These are phyloP conservation scores for Gyrodon lividus DNA, from an alignment of 768 basidiomycete species.

Conservation along the genomic window DNA sequence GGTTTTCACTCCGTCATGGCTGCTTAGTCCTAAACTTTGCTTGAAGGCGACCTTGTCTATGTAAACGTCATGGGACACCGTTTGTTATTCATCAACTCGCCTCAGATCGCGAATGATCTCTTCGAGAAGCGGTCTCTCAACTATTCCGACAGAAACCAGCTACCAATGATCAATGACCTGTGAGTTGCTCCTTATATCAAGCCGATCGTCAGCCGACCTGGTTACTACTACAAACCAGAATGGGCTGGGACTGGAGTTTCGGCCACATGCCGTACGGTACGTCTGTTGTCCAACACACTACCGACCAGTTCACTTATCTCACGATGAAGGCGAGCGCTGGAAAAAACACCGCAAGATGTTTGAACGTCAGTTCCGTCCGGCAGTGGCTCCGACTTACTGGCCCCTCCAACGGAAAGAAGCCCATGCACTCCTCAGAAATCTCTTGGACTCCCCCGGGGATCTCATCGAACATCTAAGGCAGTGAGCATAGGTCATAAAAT, in stretches of 20 bases:
- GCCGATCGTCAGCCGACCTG: neutral
- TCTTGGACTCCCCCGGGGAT: constrained; percentile 42
- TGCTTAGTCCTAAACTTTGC: neutral
- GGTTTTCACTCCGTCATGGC: neutral
- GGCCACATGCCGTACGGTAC: constrained; percentile 53
- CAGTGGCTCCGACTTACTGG: constrained; percentile 41
- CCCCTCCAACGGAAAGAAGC: constrained; percentile 46
- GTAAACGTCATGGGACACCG: constrained; percentile 50
- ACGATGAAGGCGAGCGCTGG: constrained; percentile 47
- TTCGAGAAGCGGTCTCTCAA: constrained; percentile 56
- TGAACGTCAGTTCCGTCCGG: constrained; percentile 49
- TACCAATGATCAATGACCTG: constrained; percentile 53
- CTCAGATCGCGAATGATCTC: constrained; percentile 47
- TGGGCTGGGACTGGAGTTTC: constrained; percentile 51
- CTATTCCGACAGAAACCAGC: constrained; percentile 52
- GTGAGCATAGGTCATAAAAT: constrained; percentile 33
- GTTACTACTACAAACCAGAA: constrained; percentile 32
- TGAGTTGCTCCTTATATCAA: constrained; percentile 21
- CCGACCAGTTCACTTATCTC: neutral
- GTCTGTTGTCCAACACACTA: constrained; percentile 12
- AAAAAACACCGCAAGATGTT: constrained; percentile 53
- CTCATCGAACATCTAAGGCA: constrained; percentile 50
- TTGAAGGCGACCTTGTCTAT: constrained; percentile 51
- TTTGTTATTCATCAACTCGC: constrained; percentile 47
- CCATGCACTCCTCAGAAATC: constrained; percentile 42